Evolutionary conservation across 129 eudicot species (phyloP).

Genomic region (Heracleum sosnowskyi): DNA sequence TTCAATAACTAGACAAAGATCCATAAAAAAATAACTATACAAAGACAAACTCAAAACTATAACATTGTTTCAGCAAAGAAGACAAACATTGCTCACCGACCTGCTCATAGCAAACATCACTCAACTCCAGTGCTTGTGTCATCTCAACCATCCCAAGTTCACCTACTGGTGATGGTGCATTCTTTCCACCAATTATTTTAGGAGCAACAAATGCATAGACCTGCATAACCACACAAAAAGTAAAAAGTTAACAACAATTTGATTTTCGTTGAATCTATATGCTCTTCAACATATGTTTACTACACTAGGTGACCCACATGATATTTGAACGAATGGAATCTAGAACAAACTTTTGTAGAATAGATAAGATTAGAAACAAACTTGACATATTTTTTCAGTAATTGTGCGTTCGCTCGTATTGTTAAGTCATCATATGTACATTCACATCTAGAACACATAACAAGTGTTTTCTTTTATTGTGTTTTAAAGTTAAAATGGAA

Average conservation of each 20-base stretch:
- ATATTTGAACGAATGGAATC: not conserved
- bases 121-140: slow-evolving; percentile 86
- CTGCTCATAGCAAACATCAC: slow-evolving; percentile 90
- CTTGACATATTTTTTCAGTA: not conserved
- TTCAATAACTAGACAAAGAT: not conserved
- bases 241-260: not conserved
- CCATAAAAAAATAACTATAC: too few relatives aligned
- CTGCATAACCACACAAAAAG: slow-evolving; percentile 28
- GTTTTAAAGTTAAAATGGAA: too few relatives aligned
- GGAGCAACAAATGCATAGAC: slow-evolving; percentile 98
- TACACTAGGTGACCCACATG: not conserved
- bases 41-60: too few relatives aligned
- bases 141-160: slow-evolving; percentile 99
- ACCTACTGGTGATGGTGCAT: slow-evolving; percentile 96
- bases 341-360: not conserved
- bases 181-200: slow-evolving; percentile 91
- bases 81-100: slow-evolving; percentile 26
- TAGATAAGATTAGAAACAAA: not conserved
- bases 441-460: not conserved
- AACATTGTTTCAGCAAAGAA: not conserved
- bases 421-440: not conserved
- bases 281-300: not conserved
- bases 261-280: not conserved
- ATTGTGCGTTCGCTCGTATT: not conserved
- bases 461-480: too few relatives aligned